Percentiles rank a stretch among this genome's conserved stretches.
Evolutionary conservation across 352 stramenopile species (phyloP).

Genomic region (Phytophthora ramorum): DNA sequence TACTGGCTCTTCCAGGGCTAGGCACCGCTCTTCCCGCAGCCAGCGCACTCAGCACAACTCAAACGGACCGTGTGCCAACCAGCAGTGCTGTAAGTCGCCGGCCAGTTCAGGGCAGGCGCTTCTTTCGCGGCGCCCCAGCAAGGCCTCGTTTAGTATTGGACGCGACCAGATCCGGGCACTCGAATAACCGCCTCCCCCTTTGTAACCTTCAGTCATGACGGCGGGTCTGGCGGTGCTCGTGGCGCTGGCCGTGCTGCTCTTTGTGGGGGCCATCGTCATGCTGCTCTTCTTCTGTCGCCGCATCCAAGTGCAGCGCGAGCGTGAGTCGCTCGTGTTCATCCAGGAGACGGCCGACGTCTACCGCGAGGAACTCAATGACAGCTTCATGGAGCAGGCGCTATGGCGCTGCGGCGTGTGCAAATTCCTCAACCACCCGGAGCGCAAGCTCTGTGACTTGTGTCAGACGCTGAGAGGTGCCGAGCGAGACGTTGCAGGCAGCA

Average conservation of each 20-base stretch:
- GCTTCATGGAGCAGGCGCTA: slow-evolving; percentile 78
- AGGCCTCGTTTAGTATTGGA: background rate
- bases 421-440: slow-evolving; percentile 89
- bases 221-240: slow-evolving; percentile 46
- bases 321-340: slow-evolving; percentile 58
- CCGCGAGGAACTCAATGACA: slow-evolving; percentile 85
- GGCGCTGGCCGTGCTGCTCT: slow-evolving; percentile 52
- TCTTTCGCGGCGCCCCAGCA: background rate
- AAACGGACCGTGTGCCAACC: slow-evolving; percentile 18
- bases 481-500: slow-evolving; percentile 46
- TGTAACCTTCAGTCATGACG: slow-evolving; percentile 26
- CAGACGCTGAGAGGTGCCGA: slow-evolving; percentile 73
- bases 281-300: slow-evolving; percentile 55
- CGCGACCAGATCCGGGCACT: background rate
- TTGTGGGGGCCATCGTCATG: slow-evolving; percentile 47
- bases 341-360: slow-evolving; percentile 72
- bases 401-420: slow-evolving; percentile 90
- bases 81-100: background rate
- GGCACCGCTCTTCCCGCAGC: slow-evolving; percentile 21
- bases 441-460: slow-evolving; percentile 87
- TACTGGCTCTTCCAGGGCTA: slow-evolving; percentile 33
- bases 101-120: background rate
- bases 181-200: background rate
- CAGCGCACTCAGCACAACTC: slow-evolving; percentile 24
- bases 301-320: slow-evolving; percentile 43